These are phyloP conservation scores for Trichoderma sp. DNA, from an alignment of 2,329 filamentous ascomycete genomes.

Conservation along the genomic window DNA sequence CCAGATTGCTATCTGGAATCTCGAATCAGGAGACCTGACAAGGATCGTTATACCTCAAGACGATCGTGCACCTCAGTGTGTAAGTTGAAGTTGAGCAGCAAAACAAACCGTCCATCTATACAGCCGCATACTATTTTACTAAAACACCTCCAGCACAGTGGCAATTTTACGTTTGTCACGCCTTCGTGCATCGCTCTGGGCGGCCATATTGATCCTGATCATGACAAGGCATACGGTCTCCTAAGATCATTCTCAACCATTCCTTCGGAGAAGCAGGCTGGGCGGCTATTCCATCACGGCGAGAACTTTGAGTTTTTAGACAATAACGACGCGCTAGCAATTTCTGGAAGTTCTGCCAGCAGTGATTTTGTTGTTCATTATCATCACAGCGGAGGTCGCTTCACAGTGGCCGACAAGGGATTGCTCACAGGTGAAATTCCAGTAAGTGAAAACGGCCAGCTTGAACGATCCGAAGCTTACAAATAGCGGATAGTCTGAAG, in stretches of 20 bases:
- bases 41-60: constrained; percentile 13
- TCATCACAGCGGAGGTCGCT: neutral
- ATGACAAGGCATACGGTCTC: neutral
- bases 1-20: constrained; percentile 4
- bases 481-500: neutral
- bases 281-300: neutral
- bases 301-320: constrained; percentile 6
- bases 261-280: neutral
- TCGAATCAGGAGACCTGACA: neutral
- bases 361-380: constrained; percentile 2
- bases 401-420: constrained; percentile 16
- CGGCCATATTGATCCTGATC: neutral
- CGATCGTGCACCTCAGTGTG: constrained; percentile 15
- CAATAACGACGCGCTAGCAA: constrained; percentile 8
- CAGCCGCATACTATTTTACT: neutral
- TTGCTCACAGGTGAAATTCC: constrained; percentile 16
- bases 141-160: neutral
- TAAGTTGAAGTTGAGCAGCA: neutral
- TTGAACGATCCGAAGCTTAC: neutral
- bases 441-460: neutral
- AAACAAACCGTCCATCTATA: neutral
- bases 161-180: neutral
- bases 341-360: constrained; percentile 6
- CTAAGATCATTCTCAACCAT: neutral
- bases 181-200: constrained; percentile 3